These are phyloP conservation scores for Paxillus ammoniavirescens DNA, from an alignment of 768 basidiomycete species.

Conservation along the genomic window DNA sequence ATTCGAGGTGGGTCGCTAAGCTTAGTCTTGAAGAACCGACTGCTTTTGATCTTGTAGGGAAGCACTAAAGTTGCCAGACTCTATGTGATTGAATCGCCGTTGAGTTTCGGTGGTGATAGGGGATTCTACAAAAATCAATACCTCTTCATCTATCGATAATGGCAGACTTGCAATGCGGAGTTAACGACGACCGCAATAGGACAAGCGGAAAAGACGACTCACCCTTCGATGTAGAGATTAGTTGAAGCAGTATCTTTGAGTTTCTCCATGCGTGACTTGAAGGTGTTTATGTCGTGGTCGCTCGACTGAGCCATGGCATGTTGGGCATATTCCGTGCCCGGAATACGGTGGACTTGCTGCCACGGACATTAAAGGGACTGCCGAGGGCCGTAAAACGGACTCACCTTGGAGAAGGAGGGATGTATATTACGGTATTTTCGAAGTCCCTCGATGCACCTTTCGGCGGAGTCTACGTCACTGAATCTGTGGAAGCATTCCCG, in stretches of 20 bases:
- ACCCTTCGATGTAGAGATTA: conserved; percentile 82
- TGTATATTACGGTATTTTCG: conserved; percentile 75
- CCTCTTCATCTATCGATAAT: conserved; percentile 64
- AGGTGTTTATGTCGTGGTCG: conserved; percentile 41
- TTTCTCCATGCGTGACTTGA: conserved; percentile 81
- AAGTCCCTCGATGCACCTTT: conserved; percentile 69
- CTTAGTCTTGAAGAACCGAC: conserved; percentile 77
- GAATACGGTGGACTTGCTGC: conserved; percentile 78
- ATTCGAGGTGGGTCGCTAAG: conserved; percentile 74
- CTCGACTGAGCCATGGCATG: conserved; percentile 19
- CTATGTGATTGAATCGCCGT: conserved; percentile 27
- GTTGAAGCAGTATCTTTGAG: conserved; percentile 65
- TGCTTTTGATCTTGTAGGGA: conserved; percentile 71
- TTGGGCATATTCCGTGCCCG: conserved; percentile 65
- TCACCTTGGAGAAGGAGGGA: conserved; percentile 83
- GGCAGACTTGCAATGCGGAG: conserved; percentile 47
- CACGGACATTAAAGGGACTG: neutral
- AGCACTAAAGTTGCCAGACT: conserved; percentile 64
- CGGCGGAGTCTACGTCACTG: conserved; percentile 61
- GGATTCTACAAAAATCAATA: conserved; percentile 17
- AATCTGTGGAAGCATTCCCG: conserved; percentile 46
- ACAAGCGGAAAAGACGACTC: conserved; percentile 8
- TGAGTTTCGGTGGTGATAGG: neutral
- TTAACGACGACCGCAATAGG: neutral
- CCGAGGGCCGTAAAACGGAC: conserved; percentile 5